Conservation (phyloP, 345 rosid genomes). For the Ceriops zippeliana region DNA sequence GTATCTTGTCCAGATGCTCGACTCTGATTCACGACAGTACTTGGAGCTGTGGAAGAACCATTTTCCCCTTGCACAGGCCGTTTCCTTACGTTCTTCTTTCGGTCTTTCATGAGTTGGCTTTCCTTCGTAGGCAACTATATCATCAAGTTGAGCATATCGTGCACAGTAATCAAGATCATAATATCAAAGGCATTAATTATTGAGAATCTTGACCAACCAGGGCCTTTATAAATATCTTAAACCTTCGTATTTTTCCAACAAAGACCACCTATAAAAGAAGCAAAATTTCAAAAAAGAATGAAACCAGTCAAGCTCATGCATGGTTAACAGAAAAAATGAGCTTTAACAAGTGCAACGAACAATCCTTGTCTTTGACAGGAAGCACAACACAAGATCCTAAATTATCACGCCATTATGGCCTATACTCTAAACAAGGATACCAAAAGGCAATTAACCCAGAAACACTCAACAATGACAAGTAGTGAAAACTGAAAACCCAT, state of each 20-base stretch:
- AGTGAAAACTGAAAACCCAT: neutral
- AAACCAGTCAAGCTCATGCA: neutral
- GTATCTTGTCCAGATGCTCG: conserved; percentile 59
- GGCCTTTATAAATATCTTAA: conserved; percentile 88
- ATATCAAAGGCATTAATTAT: conserved; percentile 12
- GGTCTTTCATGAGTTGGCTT: conserved; percentile 90
- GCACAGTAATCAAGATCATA: conserved; percentile 18
- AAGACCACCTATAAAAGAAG: conserved; percentile 85
- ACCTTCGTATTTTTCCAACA: conserved; percentile 95
- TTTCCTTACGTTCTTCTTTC: conserved; percentile 73
- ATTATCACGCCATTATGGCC: neutral
- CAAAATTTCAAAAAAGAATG: conserved; percentile 4
- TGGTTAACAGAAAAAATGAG: neutral
- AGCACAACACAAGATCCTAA: neutral
- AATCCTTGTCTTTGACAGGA: neutral
- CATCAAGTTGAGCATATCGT: conserved; percentile 26
- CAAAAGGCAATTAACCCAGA: neutral
- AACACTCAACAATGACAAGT: neutral
- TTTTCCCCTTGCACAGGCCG: conserved; percentile 70
- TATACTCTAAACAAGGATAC: neutral
- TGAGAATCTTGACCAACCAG: conserved; percentile 61
- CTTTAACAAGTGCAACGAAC: neutral
- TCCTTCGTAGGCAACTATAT: conserved; percentile 53
- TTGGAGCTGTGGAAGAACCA: conserved; percentile 53
- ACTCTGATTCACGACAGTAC: conserved; percentile 53